Evolutionary conservation across 257 asterid genomes (phyloP).

Genomic region (Solanum lycopersicoides): DNA sequence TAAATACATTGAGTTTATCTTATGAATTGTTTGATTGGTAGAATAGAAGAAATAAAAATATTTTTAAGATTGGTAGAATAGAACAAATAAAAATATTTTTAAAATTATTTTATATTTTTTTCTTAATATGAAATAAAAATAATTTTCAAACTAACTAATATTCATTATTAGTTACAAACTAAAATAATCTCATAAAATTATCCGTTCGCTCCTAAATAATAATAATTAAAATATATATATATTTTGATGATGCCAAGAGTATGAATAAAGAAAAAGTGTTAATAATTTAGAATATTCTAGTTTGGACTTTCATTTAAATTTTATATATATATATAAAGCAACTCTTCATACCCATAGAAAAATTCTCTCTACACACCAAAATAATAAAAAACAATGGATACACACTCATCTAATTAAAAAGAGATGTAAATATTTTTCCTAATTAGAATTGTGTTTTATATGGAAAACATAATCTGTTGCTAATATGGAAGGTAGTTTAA

Average conservation of each 20-base stretch:
- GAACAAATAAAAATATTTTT: background rate
- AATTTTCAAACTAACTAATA: background rate
- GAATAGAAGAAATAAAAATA: background rate
- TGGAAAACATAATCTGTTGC: conserved; percentile 1
- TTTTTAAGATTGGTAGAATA: background rate
- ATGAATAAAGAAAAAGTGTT: background rate
- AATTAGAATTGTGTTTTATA: background rate
- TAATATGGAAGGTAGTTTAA: conserved; percentile 18
- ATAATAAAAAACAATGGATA: background rate
- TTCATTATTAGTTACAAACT: too few species aligned
- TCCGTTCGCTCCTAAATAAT: background rate
- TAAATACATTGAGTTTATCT: background rate
- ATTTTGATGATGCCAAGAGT: background rate
- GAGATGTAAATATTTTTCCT: background rate
- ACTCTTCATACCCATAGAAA: background rate
- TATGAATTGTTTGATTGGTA: background rate
- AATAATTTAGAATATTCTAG: background rate
- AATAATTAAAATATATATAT: too few species aligned
- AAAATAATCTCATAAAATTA: too few species aligned
- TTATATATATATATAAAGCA: background rate
- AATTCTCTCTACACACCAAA: background rate
- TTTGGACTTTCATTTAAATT: background rate
- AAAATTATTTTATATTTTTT: background rate
- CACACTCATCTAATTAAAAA: background rate
- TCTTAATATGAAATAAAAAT: too few species aligned